These are phyloP conservation scores for Meira miltonrushii DNA, from an alignment of 1,284 basidiomycete species.

Conservation along the genomic window DNA sequence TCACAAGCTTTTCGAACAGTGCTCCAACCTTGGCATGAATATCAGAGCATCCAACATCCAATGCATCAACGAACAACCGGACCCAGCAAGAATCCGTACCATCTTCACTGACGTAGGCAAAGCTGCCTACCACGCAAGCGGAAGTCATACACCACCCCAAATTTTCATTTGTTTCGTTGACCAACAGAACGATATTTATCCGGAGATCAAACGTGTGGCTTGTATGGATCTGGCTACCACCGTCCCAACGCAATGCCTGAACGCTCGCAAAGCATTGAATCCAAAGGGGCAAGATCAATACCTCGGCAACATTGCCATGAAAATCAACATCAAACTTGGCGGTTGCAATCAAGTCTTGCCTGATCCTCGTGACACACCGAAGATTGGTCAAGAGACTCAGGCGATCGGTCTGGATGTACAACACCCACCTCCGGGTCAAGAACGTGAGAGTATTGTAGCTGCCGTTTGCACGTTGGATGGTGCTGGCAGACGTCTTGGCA, in stretches of 20 bases:
- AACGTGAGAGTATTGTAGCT: constrained; percentile 57
- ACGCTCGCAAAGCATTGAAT: constrained; percentile 30
- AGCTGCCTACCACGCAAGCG: constrained; percentile 13
- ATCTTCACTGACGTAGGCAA: constrained; percentile 17
- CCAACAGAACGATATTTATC: constrained; percentile 45
- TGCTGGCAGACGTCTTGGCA: constrained; percentile 50
- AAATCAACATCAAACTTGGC: constrained; percentile 55
- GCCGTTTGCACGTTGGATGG: constrained; percentile 54
- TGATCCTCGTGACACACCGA: constrained; percentile 21
- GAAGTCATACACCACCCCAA: constrained; percentile 25
- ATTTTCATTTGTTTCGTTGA: constrained; percentile 33
- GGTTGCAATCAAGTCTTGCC: constrained; percentile 53
- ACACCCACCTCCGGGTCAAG: constrained; percentile 39
- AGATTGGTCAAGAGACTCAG: no score
- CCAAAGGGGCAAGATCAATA: constrained; percentile 53
- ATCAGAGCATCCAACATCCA: neutral
- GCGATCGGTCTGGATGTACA: constrained; percentile 54
- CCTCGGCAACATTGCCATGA: constrained; percentile 53
- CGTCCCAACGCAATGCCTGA: constrained; percentile 50
- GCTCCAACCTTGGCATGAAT: neutral
- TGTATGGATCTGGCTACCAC: constrained; percentile 49
- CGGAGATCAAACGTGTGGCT: constrained; percentile 53
- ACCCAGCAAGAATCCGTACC: constrained; percentile 7
- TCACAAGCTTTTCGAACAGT: neutral
- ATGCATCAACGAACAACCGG: neutral